A percentile compares a stretch with the other conserved stretches of the same genome.
Evolutionary conservation across 805 yeast species (phyloP).

Genomic region (Suhomyces pyralidae): DNA sequence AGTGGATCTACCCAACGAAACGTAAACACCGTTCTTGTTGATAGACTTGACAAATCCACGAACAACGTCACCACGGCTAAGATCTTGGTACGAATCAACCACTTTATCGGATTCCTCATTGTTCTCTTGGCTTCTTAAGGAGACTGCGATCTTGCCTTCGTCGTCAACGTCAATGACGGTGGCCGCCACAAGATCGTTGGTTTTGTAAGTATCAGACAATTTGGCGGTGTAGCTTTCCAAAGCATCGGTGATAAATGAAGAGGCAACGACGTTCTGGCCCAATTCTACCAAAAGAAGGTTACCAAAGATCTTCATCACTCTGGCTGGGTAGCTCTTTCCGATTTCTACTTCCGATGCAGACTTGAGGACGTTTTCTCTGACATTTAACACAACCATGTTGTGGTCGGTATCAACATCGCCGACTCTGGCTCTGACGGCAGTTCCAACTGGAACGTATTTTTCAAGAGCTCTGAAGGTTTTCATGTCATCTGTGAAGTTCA

Average conservation of each 20-base stretch:
- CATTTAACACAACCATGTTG: conserved; percentile 47
- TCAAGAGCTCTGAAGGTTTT: conserved; percentile 45
- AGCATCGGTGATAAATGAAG: conserved; percentile 75
- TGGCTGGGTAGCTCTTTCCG: conserved; percentile 59
- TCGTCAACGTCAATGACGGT: conserved; percentile 51
- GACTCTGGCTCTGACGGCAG: conserved; percentile 61
- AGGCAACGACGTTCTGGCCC: conserved; percentile 59
- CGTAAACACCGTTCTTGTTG: conserved; percentile 72
- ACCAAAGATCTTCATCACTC: conserved; percentile 56
- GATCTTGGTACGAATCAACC: conserved; percentile 48
- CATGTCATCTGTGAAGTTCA: conserved; percentile 61
- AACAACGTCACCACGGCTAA: conserved; percentile 68
- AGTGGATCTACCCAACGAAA: conserved; percentile 66
- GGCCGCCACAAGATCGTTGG: conserved; percentile 57
- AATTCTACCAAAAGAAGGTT: conserved; percentile 65
- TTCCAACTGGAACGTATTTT: conserved; percentile 65
- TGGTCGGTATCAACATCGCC: conserved; percentile 52
- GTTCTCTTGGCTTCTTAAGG: conserved; percentile 55
- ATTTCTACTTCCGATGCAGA: conserved; percentile 49
- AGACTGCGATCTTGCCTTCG: conserved; percentile 56
- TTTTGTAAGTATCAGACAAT: conserved; percentile 46
- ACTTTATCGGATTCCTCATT: conserved; percentile 48
- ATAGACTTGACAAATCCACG: conserved; percentile 79
- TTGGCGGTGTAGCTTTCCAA: conserved; percentile 60
- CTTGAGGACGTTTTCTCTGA: conserved; percentile 43